phyloP scores from a whole-genome alignment of 2,329 filamentous ascomycete species.

The Colletotrichum sp. region DNA sequence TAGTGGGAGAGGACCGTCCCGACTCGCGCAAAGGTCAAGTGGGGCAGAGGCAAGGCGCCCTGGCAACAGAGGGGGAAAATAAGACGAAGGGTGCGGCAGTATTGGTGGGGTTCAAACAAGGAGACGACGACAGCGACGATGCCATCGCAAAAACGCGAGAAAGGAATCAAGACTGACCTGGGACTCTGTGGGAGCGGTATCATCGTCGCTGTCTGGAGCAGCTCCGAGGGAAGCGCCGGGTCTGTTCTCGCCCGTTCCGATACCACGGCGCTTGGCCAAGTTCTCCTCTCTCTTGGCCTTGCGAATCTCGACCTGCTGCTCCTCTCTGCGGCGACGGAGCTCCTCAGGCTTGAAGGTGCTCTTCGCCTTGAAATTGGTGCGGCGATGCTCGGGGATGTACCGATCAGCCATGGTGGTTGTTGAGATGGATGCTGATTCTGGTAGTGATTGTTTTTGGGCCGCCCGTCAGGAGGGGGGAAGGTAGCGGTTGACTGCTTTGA shows the following conservation, averaged over 20 bases:
- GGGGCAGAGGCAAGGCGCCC: slow-evolving; percentile 18
- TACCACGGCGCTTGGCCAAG: slow-evolving; percentile 95
- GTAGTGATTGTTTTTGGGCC: not conserved
- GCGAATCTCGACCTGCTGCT: slow-evolving; percentile 98
- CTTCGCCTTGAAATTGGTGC: slow-evolving; percentile 99
- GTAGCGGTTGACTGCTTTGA: not conserved
- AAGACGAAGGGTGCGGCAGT: slow-evolving; percentile 16
- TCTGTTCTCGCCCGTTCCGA: slow-evolving; percentile 79
- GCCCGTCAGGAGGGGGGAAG: slow-evolving; percentile 1
- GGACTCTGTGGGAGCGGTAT: slow-evolving; percentile 90
- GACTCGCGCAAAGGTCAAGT: slow-evolving; percentile 17
- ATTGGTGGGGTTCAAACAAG: slow-evolving; percentile 22
- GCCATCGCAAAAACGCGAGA: not conserved
- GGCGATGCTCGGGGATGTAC: slow-evolving; percentile 99
- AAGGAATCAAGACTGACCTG: slow-evolving; percentile 70
- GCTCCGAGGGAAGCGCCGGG: slow-evolving; percentile 85
- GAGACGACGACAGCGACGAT: not conserved
- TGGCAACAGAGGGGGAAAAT: slow-evolving; percentile 22
- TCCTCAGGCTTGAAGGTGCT: slow-evolving; percentile 99
- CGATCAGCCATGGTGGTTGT: slow-evolving; percentile 86
- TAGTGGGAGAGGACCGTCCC: not conserved
- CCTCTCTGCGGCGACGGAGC: slow-evolving; percentile 95
- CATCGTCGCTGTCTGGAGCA: slow-evolving; percentile 96
- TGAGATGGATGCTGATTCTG: not conserved
- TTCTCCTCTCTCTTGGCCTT: slow-evolving; percentile 99